Evolutionary conservation across 805 yeast species (phyloP).

Genomic region (Hanseniaspora valbyensis): DNA sequence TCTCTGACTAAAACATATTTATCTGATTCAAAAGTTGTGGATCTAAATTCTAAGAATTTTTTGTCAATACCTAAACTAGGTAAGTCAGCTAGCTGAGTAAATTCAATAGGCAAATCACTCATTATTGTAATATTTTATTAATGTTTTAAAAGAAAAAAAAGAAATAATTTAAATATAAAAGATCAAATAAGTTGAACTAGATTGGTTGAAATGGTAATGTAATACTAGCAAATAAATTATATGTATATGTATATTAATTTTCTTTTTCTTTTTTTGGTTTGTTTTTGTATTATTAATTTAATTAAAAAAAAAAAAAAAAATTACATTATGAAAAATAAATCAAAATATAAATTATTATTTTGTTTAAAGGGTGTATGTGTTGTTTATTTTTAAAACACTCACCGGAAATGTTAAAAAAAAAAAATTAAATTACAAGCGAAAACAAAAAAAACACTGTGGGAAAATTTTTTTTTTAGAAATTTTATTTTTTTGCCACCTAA

Average conservation of each 20-base stretch:
- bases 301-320: background rate
- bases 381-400: background rate
- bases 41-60: slow-evolving; percentile 75
- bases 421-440: too few relatives aligned
- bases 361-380: background rate
- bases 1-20: slow-evolving; percentile 77
- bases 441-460: too few relatives aligned
- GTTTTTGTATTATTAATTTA: too few relatives aligned
- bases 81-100: slow-evolving; percentile 87
- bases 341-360: too few relatives aligned
- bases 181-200: too few relatives aligned
- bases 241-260: too few relatives aligned
- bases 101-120: slow-evolving; percentile 87
- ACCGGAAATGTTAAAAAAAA: background rate
- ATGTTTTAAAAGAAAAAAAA: background rate
- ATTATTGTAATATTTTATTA: slow-evolving; percentile 17
- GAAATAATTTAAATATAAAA: too few relatives aligned
- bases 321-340: background rate
- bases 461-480: too few relatives aligned
- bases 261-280: too few relatives aligned
- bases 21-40: slow-evolving; percentile 91
- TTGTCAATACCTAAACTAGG: slow-evolving; percentile 77
- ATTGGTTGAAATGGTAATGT: too few relatives aligned
- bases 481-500: too few relatives aligned
- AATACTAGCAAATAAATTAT: too few relatives aligned